phyloP scores from a whole-genome alignment of 306 rosid genomes.

The Ormosia semicastrata region DNA sequence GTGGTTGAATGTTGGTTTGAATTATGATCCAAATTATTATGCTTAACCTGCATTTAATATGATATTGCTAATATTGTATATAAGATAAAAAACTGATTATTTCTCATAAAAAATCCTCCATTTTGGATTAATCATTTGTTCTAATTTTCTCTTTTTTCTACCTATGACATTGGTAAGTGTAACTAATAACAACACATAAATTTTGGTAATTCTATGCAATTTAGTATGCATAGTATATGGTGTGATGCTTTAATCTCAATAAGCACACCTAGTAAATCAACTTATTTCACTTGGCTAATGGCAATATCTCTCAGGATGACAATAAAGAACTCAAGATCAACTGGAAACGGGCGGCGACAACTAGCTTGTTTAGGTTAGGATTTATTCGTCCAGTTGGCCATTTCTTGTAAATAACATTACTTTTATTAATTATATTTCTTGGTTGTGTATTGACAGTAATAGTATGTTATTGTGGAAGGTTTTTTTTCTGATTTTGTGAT shows the following conservation, averaged over 20 bases:
- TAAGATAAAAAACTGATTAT: too few species aligned
- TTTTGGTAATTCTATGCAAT: too few species aligned
- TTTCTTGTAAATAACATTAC: slow-evolving; percentile 44
- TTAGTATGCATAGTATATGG: neutral
- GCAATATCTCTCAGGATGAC: slow-evolving; percentile 37
- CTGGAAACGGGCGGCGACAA: slow-evolving; percentile 58
- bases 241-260: neutral
- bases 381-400: slow-evolving; percentile 66
- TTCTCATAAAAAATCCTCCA: too few species aligned
- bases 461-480: neutral
- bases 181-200: too few species aligned
- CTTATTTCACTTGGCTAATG: slow-evolving; percentile 13
- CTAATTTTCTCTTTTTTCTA: too few species aligned
- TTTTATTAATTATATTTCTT: neutral
- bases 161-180: too few species aligned
- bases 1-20: too few species aligned
- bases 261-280: neutral
- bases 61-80: too few species aligned
- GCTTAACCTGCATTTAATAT: too few species aligned
- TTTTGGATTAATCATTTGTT: too few species aligned
- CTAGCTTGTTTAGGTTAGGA: slow-evolving; percentile 56
- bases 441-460: slow-evolving; percentile 7
- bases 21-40: too few species aligned
- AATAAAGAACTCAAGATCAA: slow-evolving; percentile 41
- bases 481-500: neutral